Base-by-base conservation (phyloP, 148 eudicot species). In the Rhododendron mucronatum region DNA sequence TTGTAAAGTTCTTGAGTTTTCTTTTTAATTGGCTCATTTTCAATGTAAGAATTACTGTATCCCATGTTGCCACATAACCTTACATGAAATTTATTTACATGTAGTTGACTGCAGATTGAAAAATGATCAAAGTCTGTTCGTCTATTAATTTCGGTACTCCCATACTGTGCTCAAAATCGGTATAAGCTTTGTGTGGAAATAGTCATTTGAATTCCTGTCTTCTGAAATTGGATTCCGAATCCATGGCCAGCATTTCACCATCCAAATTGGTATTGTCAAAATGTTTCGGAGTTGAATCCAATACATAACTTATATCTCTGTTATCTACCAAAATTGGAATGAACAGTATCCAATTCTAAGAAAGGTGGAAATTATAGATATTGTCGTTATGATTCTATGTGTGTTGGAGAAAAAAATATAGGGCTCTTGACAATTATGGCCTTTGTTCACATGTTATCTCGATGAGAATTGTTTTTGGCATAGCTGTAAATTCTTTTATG, bases 1-100 rank as follows among this genome's bases (percentile, higher is more conserved):
- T 84, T 87, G 89, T 87, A 84, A 65, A 87, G 83, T 78, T 78
- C 11, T 55, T 4, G 61, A 55, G 21, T 55, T 55, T 55, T 55
- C 61, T 55, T 18, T 55, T 55, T 55, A 35, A 33, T 82, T 39
- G 55, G 30, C 57, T 53, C 18, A 2, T 39, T 65, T 23, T 5
- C 41, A 41, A 5, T 44, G 14, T 16, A 4, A 13, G 37, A 44
- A 12, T 44, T 44, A 2, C 15, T 44, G 37, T n/a, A 14, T 65
- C n/a, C 41, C 21, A 6, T 45, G 11, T 28, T 26, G 23, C 39
- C 41, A 33, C 3, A 65, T 3, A 15, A 55, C 21, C 14, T 37
- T 35, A 37, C 39, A 82, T 41, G 45, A 55, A 16, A 55, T 16
- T 4, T 55, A 55, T 18, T 37, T 39, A 12, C 35, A 41, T 13